Base-by-base conservation (phyloP, 768 basidiomycete genomes). In the Naganishia antarctica region DNA sequence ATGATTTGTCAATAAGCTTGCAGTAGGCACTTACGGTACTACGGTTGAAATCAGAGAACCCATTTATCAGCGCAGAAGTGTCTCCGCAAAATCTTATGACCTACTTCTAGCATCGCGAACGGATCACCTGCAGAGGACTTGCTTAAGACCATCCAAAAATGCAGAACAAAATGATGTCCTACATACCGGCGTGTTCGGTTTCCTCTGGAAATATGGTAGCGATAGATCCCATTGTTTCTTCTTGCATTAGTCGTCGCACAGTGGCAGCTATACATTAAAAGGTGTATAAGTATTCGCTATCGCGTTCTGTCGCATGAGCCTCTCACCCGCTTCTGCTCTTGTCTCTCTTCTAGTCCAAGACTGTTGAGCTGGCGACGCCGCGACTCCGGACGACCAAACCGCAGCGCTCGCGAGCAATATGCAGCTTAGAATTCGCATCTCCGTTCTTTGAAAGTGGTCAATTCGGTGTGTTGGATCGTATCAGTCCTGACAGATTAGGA, bases 101-200 rank as follows among this genome's bases (percentile, higher is more conserved):
- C 44, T 48, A 74, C 74, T 68, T 77, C 76, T 66, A 75, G 68
- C 64, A 75, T 58, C 3, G 74, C 72, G 50, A 75, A 74, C 49
- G 76, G 76, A 23, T 68, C 61, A 23, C 69, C 73, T 71, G 66
- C 46, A 11, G 48, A 48, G 21, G 21, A 21, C 3, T 50, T n/a
- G 43, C 13, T 32, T n/a, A 5, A 9, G n/a, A 18, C 31, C 50
- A 16, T 6, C 3, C 23, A 26, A 1, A 23, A 15, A 18, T 44
- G 31, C 28, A n/a, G 25, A 12, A 21, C n/a, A 28, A n/a, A 13
- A 16, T 50, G 47, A 43, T 1, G 3, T 70, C 53, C 31, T 37
- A 11, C 37, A 6, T 57, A 71, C 70, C 73, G 21, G 67, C 68
- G 46, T 70, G 46, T n/a, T 64, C 61, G 11, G 64, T 59, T 4